Percentiles rank a stretch among this genome's conserved stretches.
Evolutionary conservation across 805 yeast species (phyloP).

Genomic region (Vanderwaltozyma tropicalis): DNA sequence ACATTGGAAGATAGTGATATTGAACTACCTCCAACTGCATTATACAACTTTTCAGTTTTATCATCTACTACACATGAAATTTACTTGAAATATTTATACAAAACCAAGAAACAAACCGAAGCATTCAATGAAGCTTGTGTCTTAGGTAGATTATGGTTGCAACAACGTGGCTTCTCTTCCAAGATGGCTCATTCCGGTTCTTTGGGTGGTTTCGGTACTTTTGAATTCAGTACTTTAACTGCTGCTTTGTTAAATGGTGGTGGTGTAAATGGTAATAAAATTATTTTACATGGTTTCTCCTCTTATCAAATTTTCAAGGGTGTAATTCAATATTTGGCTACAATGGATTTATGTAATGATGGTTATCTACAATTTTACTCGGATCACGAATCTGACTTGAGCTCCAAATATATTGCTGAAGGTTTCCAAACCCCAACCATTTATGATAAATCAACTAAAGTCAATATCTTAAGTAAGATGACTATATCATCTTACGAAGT

Average conservation of each 20-base stretch:
- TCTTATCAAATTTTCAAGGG: slow-evolving; percentile 92
- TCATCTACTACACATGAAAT: slow-evolving; percentile 59
- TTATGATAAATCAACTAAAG: slow-evolving; percentile 63
- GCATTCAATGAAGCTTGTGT: slow-evolving; percentile 80
- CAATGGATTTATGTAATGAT: slow-evolving; percentile 52
- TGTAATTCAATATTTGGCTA: slow-evolving; percentile 68
- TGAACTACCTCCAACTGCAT: slow-evolving; percentile 54
- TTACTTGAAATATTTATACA: slow-evolving; percentile 65
- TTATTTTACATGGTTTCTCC: slow-evolving; percentile 77
- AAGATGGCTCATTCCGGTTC: slow-evolving; percentile 42
- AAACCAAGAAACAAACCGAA: slow-evolving; percentile 64
- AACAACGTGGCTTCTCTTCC: slow-evolving; percentile 73
- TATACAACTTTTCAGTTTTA: slow-evolving; percentile 73
- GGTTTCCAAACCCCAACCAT: slow-evolving; percentile 69
- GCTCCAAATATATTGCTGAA: slow-evolving; percentile 34
- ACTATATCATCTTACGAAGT: slow-evolving; percentile 52
- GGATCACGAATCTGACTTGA: slow-evolving; percentile 11
- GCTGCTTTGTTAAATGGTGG: slow-evolving; percentile 80
- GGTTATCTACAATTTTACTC: slow-evolving; percentile 66
- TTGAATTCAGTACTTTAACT: slow-evolving; percentile 76
- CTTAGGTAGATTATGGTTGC: slow-evolving; percentile 81
- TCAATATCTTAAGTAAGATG: slow-evolving; percentile 77
- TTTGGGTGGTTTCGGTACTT: slow-evolving; percentile 76
- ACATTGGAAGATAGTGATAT: slow-evolving; percentile 40
- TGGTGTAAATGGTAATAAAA: slow-evolving; percentile 62